phyloP scores from a whole-genome alignment of 75 land plant species.

The Selaginella tamariscina region DNA sequence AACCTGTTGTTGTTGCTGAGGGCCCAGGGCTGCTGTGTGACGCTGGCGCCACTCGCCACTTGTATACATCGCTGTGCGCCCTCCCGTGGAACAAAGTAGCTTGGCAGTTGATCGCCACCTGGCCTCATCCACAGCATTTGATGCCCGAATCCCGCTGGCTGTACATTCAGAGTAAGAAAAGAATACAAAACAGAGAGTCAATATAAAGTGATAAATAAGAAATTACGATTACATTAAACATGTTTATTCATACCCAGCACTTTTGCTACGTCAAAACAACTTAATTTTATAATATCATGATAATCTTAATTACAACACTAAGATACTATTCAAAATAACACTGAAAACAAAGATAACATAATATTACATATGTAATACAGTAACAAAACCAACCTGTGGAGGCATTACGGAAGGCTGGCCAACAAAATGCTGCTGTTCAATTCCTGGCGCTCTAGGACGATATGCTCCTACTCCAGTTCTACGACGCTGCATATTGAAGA shows the following conservation, averaged over 20 bases:
- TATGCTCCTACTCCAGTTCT: slow-evolving; percentile 48
- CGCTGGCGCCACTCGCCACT: neutral
- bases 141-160: neutral
- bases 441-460: slow-evolving; percentile 60
- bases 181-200: no score
- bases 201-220: no score
- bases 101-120: neutral
- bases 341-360: no score
- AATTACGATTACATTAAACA: no score
- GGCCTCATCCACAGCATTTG: neutral
- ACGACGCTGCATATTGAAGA: slow-evolving; percentile 58
- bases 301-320: no score
- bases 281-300: no score
- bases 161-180: neutral
- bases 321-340: no score
- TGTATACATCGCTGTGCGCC: neutral
- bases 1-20: neutral
- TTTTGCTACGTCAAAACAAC: no score
- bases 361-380: no score
- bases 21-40: neutral
- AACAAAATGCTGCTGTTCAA: slow-evolving; percentile 67
- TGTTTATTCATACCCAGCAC: no score
- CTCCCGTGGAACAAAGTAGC: neutral
- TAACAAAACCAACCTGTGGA: no score
- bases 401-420: slow-evolving; percentile 74